Evolutionary conservation across 805 yeast genomes (phyloP), one percentile per base, ranked within the genome.

Genomic region (Tanozyma kutaoensis): DNA sequence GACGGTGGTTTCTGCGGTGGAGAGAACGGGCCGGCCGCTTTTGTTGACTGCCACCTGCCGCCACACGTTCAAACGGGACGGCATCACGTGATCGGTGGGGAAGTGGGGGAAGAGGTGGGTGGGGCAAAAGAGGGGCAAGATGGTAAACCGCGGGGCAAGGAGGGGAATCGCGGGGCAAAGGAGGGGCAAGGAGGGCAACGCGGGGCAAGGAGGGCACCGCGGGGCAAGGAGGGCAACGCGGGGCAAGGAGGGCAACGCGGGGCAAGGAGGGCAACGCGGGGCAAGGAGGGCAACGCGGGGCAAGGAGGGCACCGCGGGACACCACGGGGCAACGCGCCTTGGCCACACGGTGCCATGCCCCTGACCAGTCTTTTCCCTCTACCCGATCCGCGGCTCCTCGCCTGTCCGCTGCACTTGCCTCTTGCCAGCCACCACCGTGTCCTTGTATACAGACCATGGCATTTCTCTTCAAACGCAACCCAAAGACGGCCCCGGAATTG

Each of bases 381-480:
- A 17, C 20, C 20, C 20, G 9, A 17, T 8, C 8, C 20, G 9
- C 20, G 9, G 10, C 8, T 8, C 10, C 20, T 8, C 20, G 9
- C 20, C 20, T 8, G 8, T 8, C 9, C 20, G 20, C 20, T 10
- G 20, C 10, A 8, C 9, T 10, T 17, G 20, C 20, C 20, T 17
- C 8, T 8, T 8, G 9, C 8, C 10, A 8, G 20, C 20, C 20
- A 8, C 23, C 23, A 8, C 8, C 23, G 11, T 12, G 11, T 7
- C 10, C 23, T 7, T 22, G 12, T 22, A 13, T 12, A 12, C 24
- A 5, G 17, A 24, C 24, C 28, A 84, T 86, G 95, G 79, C 95
- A 9, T 88, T 88, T 43, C 60, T 91, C 40, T 88, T 91, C 65
- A 80, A 84, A 38, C 67, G 95, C 44, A 81, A 76, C 45, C 95